Base-by-base conservation (phyloP, 2,329 filamentous ascomycete species). In the Tothia fuscella region DNA sequence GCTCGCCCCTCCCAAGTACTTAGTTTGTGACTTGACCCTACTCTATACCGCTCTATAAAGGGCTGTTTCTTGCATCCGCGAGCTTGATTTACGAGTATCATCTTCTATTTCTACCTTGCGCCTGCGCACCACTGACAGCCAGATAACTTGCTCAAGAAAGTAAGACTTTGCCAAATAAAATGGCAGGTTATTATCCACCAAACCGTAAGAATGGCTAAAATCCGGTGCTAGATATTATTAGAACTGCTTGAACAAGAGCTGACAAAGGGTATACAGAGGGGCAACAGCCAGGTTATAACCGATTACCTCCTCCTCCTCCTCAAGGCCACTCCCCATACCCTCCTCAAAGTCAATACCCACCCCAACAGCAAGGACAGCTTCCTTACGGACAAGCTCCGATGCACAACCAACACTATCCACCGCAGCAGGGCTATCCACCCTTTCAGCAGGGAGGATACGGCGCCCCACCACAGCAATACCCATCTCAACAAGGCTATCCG, bases 371-470 rank as follows among this genome's bases (percentile, higher is more conserved):
- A 43, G 51, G 29, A 32, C 47, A 52, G 17, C 51, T 51, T n/a
- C 50, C 51, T 10, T 51, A 52, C 42, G 48, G 42, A 38, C 37
- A 24, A 38, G 32, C 32, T 41, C 35, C 33, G 37, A 37, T 26
- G 32, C 39, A 24, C 46, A 34, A 24, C 42, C 35, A 20, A 20
- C 30, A 32, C 21, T 46, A 60, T 43, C 58, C 53, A 43, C 54
- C 49, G 25, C 52, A 50, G 43, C 52, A 56, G 43, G 34, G 52
- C 53, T 47, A 53, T 45, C 36, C 44, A 41, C 28, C 56, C 51
- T 17, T 51, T 51, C 28, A 50, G 50, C 55, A 51, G 29, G 55
- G 53, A 10, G 57, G 49, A 7, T 54, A 54, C 34, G 46, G 46
- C 17, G 45, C 51, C 9, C 48, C 50, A n/a, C 52, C 46, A 17